These are phyloP conservation scores for Trichoderma gamsii DNA, from an alignment of 495 filamentous ascomycete species.

Conservation along the genomic window DNA sequence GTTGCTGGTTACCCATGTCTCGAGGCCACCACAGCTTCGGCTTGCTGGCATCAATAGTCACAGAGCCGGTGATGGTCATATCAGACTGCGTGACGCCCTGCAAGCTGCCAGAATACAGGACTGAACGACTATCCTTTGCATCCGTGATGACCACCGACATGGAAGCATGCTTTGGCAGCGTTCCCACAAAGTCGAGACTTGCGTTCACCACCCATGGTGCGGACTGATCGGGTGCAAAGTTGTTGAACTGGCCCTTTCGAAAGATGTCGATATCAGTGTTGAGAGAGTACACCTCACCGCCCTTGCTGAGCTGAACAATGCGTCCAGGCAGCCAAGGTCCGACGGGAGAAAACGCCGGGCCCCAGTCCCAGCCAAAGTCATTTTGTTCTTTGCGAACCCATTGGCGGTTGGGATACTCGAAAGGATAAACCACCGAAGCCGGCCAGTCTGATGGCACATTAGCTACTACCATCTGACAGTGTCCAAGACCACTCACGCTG, in stretches of 20 bases:
- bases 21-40: slow-evolving; percentile 62
- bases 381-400: slow-evolving; percentile 65
- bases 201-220: slow-evolving; percentile 66
- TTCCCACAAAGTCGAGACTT: slow-evolving; percentile 57
- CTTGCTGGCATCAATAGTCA: slow-evolving; percentile 36
- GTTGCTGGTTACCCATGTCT: slow-evolving; percentile 51
- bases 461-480: background rate
- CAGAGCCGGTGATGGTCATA: slow-evolving; percentile 47
- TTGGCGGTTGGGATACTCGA: slow-evolving; percentile 52
- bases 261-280: slow-evolving; percentile 59
- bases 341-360: slow-evolving; percentile 58
- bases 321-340: slow-evolving; percentile 60
- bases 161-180: slow-evolving; percentile 39
- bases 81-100: slow-evolving; percentile 39
- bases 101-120: slow-evolving; percentile 41
- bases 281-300: slow-evolving; percentile 43
- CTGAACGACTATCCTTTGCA: slow-evolving; percentile 31
- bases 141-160: slow-evolving; percentile 52
- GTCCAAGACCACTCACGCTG: slow-evolving; percentile 13
- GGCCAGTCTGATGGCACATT: slow-evolving; percentile 33
- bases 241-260: slow-evolving; percentile 55
- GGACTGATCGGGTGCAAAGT: slow-evolving; percentile 53
- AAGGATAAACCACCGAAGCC: slow-evolving; percentile 37
- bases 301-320: slow-evolving; percentile 46
- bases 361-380: slow-evolving; percentile 68